Base-by-base conservation (phyloP, 805 yeast species). In the Saccharomyces eubayanus region DNA sequence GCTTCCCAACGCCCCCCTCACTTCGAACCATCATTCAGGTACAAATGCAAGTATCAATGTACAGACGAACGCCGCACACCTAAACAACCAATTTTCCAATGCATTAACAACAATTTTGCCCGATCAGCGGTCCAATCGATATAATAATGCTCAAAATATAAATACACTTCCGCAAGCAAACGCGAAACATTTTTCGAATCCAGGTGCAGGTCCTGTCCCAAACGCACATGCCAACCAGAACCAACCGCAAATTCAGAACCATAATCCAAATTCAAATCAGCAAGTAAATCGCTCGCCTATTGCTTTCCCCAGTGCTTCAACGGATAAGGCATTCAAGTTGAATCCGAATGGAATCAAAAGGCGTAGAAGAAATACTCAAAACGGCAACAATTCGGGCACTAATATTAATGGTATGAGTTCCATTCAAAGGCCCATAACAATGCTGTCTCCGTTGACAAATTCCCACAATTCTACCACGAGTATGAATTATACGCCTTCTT, bases 271-370 rank as follows among this genome's bases (percentile, higher is more conserved):
- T 16, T n/a, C 43, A 16, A 21, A 36, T 10, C 43, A 36, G 9
- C 43, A 6, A 24, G 24, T 36, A 36, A 36, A 36, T 16, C 43
- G 43, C 11, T 36, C 43, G 3, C 24, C 43, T 4, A 16, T 36
- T 36, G 11, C 24, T 6, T 36, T 36, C 43, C 43, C 43, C 11
- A 52, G 46, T 20, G 45, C 52, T 16, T 45, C 54, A n/a, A 27
- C 29, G 4, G 49, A 49, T 16, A 55, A 53, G 9, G 52, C 67
- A 4, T 68, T 68, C 47, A 62, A 63, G 10, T 49, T 68, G 51
- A 65, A 68, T 55, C 71, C 72, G 2, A 65, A 66, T 43, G 70
- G 69, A 3, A 63, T 68, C 20, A 68, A 67, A 52, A 62, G 61
- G 47, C 57, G 71, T 9, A 62, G 56, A 47, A 57, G 55, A 47